These are phyloP conservation scores for Picea abies DNA, from an alignment of 83 land plant genomes.

Conservation along the genomic window DNA sequence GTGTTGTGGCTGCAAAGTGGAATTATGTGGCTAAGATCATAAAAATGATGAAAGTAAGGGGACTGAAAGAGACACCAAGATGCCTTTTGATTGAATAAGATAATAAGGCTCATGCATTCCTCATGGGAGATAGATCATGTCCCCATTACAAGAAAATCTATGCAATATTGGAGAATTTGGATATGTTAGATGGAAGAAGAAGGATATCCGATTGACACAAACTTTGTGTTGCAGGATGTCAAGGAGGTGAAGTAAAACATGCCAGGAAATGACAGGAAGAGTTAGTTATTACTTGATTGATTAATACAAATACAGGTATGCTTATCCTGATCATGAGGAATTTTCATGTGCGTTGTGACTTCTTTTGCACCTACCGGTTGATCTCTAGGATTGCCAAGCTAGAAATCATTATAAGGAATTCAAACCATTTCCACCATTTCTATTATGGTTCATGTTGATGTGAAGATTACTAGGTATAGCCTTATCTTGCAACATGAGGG, in stretches of 20 bases:
- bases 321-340: not conserved
- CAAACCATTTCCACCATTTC: not conserved
- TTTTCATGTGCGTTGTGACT: not conserved
- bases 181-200: conserved; percentile 20
- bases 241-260: not conserved
- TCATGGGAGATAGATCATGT: not conserved
- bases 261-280: not conserved
- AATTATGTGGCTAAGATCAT: conserved; percentile 23
- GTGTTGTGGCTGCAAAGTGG: conserved; percentile 32
- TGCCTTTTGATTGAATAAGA: conserved; percentile 37
- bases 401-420: not conserved
- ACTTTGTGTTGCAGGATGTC: not conserved
- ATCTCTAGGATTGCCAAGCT: not conserved
- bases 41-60: conserved; percentile 31
- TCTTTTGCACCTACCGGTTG: not conserved
- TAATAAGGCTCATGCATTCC: not conserved
- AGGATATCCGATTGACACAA: conserved; percentile 23
- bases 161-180: conserved; percentile 17
- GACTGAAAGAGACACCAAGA: conserved; percentile 36
- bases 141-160: not conserved
- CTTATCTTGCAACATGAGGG: too few species aligned
- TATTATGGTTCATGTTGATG: not conserved
- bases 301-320: not conserved
- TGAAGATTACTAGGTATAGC: too few species aligned
- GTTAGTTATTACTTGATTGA: not conserved